Base-by-base conservation (phyloP, 306 rosid species). In the Alnus rubra region DNA sequence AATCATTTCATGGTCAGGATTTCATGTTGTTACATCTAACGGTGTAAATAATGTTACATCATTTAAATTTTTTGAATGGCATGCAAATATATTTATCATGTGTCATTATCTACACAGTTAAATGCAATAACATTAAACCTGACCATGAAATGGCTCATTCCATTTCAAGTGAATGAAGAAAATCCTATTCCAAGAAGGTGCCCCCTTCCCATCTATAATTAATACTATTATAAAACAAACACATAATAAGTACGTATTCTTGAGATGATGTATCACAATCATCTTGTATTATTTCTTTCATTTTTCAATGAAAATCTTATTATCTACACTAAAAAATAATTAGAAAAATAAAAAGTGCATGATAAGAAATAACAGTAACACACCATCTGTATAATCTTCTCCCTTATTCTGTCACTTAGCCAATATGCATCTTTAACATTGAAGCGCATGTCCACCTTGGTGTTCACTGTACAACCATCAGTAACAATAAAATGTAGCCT, bases 371-470 rank as follows among this genome's bases (percentile, higher is more conserved):
- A 42, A 59, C 52, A 31, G 78, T 30, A 30, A 83, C 90, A 86
- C 79, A 91, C 97, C 93, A 80, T 87, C 83, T 90, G 97, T 48
- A 90, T 42, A 80, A 95, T 95, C 90, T 47, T 91, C 69, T 95
- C 98, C 87, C 93, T 87, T 79, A 95, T 82, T 84, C 92, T 84
- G 37, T 92, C 92, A 74, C 91, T 84, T 33, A 92, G 87, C 97
- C 98, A 94, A 83, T 85, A 56, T 1, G 97, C 97, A 58, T 90
- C 88, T 75, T 86, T 70, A 69, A 95, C 92, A 72, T 91, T 92
- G 90, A 95, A 95, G 23, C 98, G 98, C 98, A 95, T 95, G 76
- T 95, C 98, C 79, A 95, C 98, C 95, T 95, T 91, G 19, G 98
- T 95, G 80, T 92, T 95, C 89, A 95, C 98, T 91, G 93, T 63